Evolutionary conservation across 306 rosid species (phyloP), one percentile per base, ranked within the genome.

Genomic region (Glycine latifolia): DNA sequence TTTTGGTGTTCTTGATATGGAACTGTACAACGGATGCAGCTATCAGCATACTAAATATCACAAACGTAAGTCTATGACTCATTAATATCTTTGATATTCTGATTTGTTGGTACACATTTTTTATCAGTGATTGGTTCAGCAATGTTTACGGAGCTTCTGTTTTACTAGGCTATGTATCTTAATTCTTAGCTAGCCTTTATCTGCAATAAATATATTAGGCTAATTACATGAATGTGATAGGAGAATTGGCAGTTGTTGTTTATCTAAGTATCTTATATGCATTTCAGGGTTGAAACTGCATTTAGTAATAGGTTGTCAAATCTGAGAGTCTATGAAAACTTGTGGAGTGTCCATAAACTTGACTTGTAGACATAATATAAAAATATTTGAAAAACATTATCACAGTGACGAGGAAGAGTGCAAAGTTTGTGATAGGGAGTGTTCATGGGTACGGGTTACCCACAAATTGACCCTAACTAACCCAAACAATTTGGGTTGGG

Each of bases 1-100:
- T 26, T 55, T 87, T 83, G 82, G 81, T 75, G 61, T 81, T 54
- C 72, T 87, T 86, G 87, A 84, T 87, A 83, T 81, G 90, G 87
- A 87, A 82, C 87, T 50, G 63, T 72, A 33, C 87, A 50, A 82
- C 79, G 92, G 89, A 84, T 69, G 88, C 90, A 96, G 99, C 92
- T 96, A 96, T 84, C 99, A 96, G 91, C 99, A 96, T 86, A 96
- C 99, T 58, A 93, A 96, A 84, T 96, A 96, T 87, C 99, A 93
- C 88, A 96, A 96, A 85, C 99, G 99, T 96, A 91, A 93, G 98
- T 88, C 77, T 77, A 60, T 78, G 84, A 82, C 55, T 76, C 74
- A 50, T 76, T 60, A 81, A 78, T 66, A 41, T 71, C 82, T 82
- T 16, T 37, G 48, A 62, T 52, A 58, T 75, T 76, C 75, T 13